Base-by-base conservation (phyloP, 192 early-diverging fungal genomes). In the Linnemannia elongata region DNA sequence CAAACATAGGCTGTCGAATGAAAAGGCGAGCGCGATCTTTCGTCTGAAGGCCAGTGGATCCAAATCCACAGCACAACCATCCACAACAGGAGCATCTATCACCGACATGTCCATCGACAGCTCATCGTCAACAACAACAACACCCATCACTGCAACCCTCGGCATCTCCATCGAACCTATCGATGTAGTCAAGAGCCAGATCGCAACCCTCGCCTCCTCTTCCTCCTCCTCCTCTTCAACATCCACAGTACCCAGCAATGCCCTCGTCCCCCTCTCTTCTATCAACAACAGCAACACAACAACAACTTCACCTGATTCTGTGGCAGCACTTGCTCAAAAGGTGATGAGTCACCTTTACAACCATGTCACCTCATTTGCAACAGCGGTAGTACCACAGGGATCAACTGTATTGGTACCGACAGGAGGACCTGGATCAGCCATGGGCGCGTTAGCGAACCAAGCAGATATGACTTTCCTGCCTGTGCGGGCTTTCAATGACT, bases 101-200 rank as follows among this genome's bases (percentile, higher is more conserved):
- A 74, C 76, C 70, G 79, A 88, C 47, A 88, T 85, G 70, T 71
- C 89, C 57, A 89, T 87, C 79, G 90, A 90, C 44, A 55, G 44
- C 30, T 17, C 78, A 22, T 70, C 85, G 45, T 52, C 73, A 41
- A 55, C 88, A 73, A 24, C 69, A 47, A 55, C 69, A 47, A 73
- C 83, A 80, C 75, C 39, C 72, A 81, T 90, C 30, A 89, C 90
- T 66, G 95, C 95, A 10, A 93, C 94, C 41, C 89, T 99, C 27
- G 98, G 98, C 6, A 98, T 99, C 55, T 97, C 96, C 0, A 97
- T 99, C 20, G 98, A 99, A 80, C 96, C 97, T 3, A 83, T 97
- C 12, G 90, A 93, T 66, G 81, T 88, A 2, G 96, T 99, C 20
- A 86, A 93, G 76, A 87, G 94, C 60, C 92, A 95, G 89, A 73